Evolutionary conservation across 257 asterid genomes (phyloP).

Genomic region (Gardenia jasminoides): DNA sequence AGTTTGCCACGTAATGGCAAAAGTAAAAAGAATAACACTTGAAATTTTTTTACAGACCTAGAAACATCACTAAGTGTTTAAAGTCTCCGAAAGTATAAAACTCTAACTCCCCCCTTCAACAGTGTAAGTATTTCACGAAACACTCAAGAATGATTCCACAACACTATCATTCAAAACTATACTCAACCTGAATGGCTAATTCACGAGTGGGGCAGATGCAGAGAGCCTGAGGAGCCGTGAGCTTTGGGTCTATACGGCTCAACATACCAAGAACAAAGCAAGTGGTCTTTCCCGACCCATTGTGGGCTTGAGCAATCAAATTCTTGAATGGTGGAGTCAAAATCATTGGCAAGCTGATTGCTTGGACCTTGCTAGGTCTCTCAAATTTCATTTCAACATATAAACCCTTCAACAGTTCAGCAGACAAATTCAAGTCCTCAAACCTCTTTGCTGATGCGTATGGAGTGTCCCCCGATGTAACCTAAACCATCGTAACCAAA

Average conservation of each 20-base stretch:
- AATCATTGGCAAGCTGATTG: slow-evolving; percentile 87
- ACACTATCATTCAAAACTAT: background rate
- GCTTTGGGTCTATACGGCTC: slow-evolving; percentile 77
- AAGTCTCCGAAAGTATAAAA: background rate
- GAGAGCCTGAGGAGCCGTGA: slow-evolving; percentile 81
- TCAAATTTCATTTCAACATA: slow-evolving; percentile 82
- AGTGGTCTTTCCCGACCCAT: slow-evolving; percentile 97
- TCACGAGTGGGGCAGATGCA: slow-evolving; percentile 98
- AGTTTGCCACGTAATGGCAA: background rate
- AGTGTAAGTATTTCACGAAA: background rate
- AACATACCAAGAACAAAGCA: slow-evolving; percentile 97
- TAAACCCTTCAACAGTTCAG: slow-evolving; percentile 74
- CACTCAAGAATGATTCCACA: background rate
- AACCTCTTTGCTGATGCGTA: slow-evolving; percentile 74
- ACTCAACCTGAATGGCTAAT: slow-evolving; percentile 81
- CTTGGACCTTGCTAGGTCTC: slow-evolving; percentile 84
- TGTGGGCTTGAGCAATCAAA: slow-evolving; percentile 95
- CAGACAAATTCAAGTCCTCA: slow-evolving; percentile 77
- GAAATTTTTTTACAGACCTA: background rate
- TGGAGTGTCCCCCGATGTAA: slow-evolving; percentile 70
- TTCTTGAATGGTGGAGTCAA: slow-evolving; percentile 77
- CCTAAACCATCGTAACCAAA: slow-evolving; percentile 37
- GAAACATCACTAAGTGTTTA: too few species aligned
- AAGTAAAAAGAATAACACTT: background rate
- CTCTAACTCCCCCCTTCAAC: background rate